Evolutionary conservation across 495 filamentous ascomycete genomes (phyloP).

Genomic region (Cetradonia linearis): DNA sequence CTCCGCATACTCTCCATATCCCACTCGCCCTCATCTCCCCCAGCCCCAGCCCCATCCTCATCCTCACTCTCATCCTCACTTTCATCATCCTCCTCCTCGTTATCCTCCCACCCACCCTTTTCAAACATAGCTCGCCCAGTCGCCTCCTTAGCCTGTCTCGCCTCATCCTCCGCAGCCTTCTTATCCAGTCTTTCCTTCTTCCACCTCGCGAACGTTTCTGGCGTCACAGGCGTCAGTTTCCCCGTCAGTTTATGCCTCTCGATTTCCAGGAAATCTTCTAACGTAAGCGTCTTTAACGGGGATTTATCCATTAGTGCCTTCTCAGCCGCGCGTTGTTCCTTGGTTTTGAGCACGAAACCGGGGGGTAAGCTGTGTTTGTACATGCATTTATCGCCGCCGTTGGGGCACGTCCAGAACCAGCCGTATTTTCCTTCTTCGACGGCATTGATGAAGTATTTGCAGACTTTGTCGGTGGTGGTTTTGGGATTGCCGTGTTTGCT

Average conservation of each 20-base stretch:
- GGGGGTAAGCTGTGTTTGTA: conserved; percentile 92
- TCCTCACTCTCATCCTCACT: conserved; percentile 46
- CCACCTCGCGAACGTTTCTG: conserved; percentile 87
- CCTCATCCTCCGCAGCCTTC: conserved; percentile 87
- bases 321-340: conserved; percentile 90
- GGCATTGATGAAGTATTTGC: conserved; percentile 97
- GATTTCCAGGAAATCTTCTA: conserved; percentile 94
- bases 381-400: conserved; percentile 96
- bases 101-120: conserved; percentile 79
- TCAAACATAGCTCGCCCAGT: conserved; percentile 94
- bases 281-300: conserved; percentile 82
- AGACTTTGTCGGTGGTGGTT: conserved; percentile 95
- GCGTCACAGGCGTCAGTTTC: conserved; percentile 81
- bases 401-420: conserved; percentile 98
- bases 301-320: conserved; percentile 97
- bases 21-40: no score
- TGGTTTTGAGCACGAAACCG: conserved; percentile 94
- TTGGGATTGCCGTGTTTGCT: conserved; percentile 96
- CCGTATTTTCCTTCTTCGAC: conserved; percentile 98
- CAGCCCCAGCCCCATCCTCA: conserved; percentile 49
- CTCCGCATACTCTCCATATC: conserved; percentile 66
- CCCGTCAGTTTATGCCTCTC: conserved; percentile 90
- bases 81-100: conserved; percentile 51
- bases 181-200: conserved; percentile 90
- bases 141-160: conserved; percentile 80